Percentiles rank a stretch among this genome's conserved stretches.
These are phyloP conservation scores for Annulohypoxylon moriforme DNA, from an alignment of 495 filamentous ascomycete genomes.

Conservation along the genomic window DNA sequence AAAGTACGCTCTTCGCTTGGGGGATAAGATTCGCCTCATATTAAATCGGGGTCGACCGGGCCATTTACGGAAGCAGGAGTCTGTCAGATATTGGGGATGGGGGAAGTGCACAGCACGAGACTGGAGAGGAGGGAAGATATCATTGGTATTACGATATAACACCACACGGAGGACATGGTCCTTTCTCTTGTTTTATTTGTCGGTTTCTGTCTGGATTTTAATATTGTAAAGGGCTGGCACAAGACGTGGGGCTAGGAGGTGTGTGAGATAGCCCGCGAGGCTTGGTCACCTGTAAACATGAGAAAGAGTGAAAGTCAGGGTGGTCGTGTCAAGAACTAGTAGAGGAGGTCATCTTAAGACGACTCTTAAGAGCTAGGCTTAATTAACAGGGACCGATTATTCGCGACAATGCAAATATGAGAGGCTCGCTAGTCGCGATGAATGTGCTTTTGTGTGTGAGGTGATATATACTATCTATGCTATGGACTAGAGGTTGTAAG, in stretches of 20 bases:
- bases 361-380: slow-evolving; percentile 42
- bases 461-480: background rate
- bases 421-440: background rate
- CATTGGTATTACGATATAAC: slow-evolving; percentile 37
- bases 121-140: slow-evolving; percentile 24
- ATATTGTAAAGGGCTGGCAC: slow-evolving; percentile 39
- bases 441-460: background rate
- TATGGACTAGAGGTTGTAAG: slow-evolving; percentile 1
- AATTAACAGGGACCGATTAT: slow-evolving; percentile 43
- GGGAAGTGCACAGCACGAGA: slow-evolving; percentile 11
- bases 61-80: background rate
- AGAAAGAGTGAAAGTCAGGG: slow-evolving; percentile 29
- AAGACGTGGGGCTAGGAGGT: slow-evolving; percentile 19
- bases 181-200: slow-evolving; percentile 40
- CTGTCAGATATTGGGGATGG: slow-evolving; percentile 4
- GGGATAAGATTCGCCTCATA: background rate
- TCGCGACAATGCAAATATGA: slow-evolving; percentile 30
- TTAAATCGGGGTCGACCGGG: slow-evolving; percentile 1
- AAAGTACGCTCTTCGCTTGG: background rate
- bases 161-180: slow-evolving; percentile 31
- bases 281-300: slow-evolving; percentile 20
- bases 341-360: slow-evolving; percentile 8
- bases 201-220: slow-evolving; percentile 45
- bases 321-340: slow-evolving; percentile 38
- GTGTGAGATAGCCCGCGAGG: slow-evolving; percentile 12